Conservation (phyloP, 371 early-diverging fungal genomes). For the Mortierella sp. region DNA sequence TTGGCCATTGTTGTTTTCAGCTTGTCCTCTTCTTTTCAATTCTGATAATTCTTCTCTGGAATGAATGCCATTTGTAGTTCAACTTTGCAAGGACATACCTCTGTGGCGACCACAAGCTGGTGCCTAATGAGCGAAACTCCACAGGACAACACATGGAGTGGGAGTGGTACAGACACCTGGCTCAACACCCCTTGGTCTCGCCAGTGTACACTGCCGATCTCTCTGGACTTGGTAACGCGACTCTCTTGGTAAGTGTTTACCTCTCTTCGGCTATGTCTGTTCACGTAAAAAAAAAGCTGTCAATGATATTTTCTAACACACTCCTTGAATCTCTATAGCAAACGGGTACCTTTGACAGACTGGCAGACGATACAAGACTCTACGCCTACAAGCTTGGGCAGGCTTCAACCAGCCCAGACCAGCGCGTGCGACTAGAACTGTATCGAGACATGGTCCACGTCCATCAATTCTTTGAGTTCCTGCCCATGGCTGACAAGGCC, state of each 20-base stretch:
- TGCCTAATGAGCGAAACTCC: conserved; percentile 44
- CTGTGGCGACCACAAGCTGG: conserved; percentile 38
- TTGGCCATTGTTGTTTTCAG: not conserved
- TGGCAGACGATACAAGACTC: conserved; percentile 45
- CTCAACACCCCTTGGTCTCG: conserved; percentile 48
- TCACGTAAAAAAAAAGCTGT: not conserved
- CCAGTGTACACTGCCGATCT: conserved; percentile 47
- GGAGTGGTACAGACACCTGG: conserved; percentile 55
- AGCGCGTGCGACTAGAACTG: conserved; percentile 37
- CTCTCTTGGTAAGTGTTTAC: conserved; percentile 33
- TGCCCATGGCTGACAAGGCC: conserved; percentile 36
- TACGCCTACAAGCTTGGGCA: conserved; percentile 45
- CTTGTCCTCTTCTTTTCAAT: not conserved
- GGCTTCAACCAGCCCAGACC: conserved; percentile 18
- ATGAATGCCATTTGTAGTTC: conserved; percentile 12
- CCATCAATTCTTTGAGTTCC: conserved; percentile 51
- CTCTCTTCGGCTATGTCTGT: not conserved
- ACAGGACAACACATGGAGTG: conserved; percentile 32
- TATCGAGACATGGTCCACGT: conserved; percentile 54
- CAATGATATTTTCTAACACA: not conserved
- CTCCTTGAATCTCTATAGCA: conserved; percentile 22
- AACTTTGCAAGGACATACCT: conserved; percentile 50
- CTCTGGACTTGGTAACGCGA: conserved; percentile 25
- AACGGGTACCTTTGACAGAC: conserved; percentile 50
- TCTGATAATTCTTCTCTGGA: too few relatives aligned